These are phyloP conservation scores for Micromonas pusilla DNA, from an alignment of 139 green algal species.

Conservation along the genomic window DNA sequence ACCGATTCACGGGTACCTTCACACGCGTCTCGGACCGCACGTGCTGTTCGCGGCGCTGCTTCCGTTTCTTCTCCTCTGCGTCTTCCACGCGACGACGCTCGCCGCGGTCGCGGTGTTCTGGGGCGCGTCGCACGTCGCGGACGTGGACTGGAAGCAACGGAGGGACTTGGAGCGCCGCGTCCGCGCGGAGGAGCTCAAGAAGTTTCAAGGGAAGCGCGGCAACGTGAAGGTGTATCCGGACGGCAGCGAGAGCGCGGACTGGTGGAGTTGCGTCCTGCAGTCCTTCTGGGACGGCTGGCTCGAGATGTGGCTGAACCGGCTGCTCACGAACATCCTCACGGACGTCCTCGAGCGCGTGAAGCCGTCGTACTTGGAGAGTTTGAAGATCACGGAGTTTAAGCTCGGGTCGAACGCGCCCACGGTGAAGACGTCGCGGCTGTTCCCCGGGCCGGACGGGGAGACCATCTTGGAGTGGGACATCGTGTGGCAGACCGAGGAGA, in stretches of 20 bases:
- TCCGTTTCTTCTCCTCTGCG: neutral
- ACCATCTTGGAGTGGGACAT: conserved; percentile 5
- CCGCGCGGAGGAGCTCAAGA: neutral
- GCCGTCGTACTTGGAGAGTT: neutral
- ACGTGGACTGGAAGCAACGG: neutral
- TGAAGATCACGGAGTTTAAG: neutral
- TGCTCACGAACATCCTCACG: neutral
- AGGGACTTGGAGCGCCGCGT: neutral
- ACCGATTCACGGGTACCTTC: neutral
- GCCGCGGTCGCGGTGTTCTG: neutral
- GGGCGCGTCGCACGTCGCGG: neutral
- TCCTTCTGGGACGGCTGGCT: neutral
- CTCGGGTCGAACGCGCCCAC: neutral
- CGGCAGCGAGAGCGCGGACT: neutral
- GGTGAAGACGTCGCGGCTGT: neutral
- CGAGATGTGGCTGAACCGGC: neutral
- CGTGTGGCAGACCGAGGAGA: neutral
- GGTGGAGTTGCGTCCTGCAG: neutral
- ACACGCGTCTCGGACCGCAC: neutral
- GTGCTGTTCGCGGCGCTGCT: neutral
- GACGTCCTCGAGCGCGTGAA: neutral
- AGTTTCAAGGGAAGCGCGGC: neutral
- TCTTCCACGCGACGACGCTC: neutral
- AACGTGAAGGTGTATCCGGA: neutral
- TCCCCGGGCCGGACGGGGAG: neutral